phyloP scores from a whole-genome alignment of 495 filamentous ascomycete genomes.

The Hypomontagnella submonticulosa region DNA sequence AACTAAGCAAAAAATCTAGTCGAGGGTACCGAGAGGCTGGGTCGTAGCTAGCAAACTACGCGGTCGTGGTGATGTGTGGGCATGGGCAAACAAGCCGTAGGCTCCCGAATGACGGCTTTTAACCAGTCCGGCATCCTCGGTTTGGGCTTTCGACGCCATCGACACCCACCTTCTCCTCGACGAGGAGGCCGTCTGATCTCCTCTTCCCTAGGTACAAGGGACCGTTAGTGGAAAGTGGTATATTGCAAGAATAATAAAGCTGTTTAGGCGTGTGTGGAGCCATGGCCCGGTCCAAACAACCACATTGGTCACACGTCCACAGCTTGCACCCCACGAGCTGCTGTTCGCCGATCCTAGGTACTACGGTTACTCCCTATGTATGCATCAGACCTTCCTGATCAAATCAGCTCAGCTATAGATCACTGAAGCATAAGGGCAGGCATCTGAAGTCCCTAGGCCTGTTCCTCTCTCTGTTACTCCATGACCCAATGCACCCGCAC shows the following conservation, averaged over 20 bases:
- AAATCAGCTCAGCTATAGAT: conserved; percentile 43
- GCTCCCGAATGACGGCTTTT: conserved; percentile 41
- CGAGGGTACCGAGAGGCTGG: conserved; percentile 25
- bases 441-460: conserved; percentile 37
- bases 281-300: conserved; percentile 50
- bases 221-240: conserved; percentile 48
- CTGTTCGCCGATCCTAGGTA: conserved; percentile 49
- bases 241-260: conserved; percentile 48
- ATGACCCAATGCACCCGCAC: conserved; percentile 42
- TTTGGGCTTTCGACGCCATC: conserved; percentile 40
- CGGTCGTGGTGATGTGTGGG: conserved; percentile 30
- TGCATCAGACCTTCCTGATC: conserved; percentile 42
- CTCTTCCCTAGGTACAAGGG: conserved; percentile 48
- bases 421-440: conserved; percentile 40
- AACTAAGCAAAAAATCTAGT: conserved; percentile 29
- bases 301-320: conserved; percentile 49
- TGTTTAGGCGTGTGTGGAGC: conserved; percentile 52
- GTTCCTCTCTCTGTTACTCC: conserved; percentile 32
- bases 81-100: conserved; percentile 29
- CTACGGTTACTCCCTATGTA: conserved; percentile 45
- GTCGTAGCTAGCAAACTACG: conserved; percentile 29
- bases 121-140: conserved; percentile 38
- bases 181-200: conserved; percentile 59
- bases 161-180: conserved; percentile 54
- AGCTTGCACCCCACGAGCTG: conserved; percentile 51